Evolutionary conservation across 768 basidiomycete species (phyloP).

Genomic region (Ramaria sp.): DNA sequence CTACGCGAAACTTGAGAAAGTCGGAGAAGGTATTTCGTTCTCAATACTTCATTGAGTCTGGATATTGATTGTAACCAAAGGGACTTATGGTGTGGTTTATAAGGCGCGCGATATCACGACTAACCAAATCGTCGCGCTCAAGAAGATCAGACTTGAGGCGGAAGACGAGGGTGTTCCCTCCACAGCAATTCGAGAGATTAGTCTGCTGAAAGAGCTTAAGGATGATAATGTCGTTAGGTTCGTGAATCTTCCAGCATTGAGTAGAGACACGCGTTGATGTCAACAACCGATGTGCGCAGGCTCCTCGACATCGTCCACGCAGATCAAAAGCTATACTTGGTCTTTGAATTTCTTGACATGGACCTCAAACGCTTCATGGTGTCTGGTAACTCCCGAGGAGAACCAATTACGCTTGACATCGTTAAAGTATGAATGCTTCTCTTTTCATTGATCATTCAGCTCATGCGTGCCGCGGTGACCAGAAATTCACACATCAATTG

Average conservation of each 20-base stretch:
- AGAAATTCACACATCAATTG: slow-evolving; percentile 97
- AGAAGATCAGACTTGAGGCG: slow-evolving; percentile 97
- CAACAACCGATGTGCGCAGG: slow-evolving; percentile 29
- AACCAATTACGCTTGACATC: slow-evolving; percentile 60
- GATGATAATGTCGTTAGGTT: slow-evolving; percentile 94
- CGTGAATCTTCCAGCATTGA: slow-evolving; percentile 17
- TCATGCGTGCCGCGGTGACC: slow-evolving; percentile 3
- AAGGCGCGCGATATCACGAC: slow-evolving; percentile 79
- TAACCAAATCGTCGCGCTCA: slow-evolving; percentile 84
- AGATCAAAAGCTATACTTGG: slow-evolving; percentile 94
- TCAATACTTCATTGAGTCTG: slow-evolving; percentile 8
- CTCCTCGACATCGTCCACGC: slow-evolving; percentile 94
- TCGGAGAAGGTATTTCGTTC: slow-evolving; percentile 50
- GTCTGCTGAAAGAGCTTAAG: slow-evolving; percentile 90
- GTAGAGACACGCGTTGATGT: background rate
- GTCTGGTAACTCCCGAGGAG: slow-evolving; percentile 57
- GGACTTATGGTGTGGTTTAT: slow-evolving; percentile 98
- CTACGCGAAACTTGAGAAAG: slow-evolving; percentile 96
- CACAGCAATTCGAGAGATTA: slow-evolving; percentile 97
- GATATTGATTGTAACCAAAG: slow-evolving; percentile 28
- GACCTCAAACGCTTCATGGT: slow-evolving; percentile 98
- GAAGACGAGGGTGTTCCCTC: slow-evolving; percentile 99
- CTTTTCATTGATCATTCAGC: background rate
- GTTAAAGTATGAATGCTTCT: slow-evolving; percentile 56
- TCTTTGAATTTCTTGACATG: slow-evolving; percentile 95